Evolutionary conservation across 164 flowering plant genomes (phyloP).

Genomic region (Stephania japonica): DNA sequence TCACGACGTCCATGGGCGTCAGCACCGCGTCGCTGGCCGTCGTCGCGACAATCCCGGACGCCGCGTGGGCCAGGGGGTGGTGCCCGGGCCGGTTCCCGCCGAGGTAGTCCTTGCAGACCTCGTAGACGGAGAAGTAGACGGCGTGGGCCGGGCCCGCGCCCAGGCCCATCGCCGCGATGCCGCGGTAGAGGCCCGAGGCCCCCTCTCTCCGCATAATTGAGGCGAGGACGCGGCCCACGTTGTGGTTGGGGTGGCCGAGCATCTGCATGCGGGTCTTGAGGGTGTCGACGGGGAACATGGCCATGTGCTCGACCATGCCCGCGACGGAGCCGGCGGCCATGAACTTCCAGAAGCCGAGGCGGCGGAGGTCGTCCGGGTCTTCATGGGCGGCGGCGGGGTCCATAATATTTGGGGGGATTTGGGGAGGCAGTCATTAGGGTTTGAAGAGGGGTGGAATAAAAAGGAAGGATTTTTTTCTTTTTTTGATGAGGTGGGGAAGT

Average conservation of each 20-base stretch:
- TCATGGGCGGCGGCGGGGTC: neutral
- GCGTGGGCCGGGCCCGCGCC: slow-evolving; percentile 93
- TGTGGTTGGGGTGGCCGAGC: slow-evolving; percentile 16
- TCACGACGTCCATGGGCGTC: slow-evolving; percentile 30
- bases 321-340: slow-evolving; percentile 53
- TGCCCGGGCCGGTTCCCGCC: slow-evolving; percentile 23
- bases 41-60: slow-evolving; percentile 22
- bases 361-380: slow-evolving; percentile 14
- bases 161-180: slow-evolving; percentile 73
- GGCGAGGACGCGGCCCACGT: slow-evolving; percentile 12
- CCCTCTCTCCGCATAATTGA: slow-evolving; percentile 43
- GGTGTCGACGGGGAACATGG: slow-evolving; percentile 46
- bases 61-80: slow-evolving; percentile 22
- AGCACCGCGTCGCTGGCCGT: slow-evolving; percentile 25
- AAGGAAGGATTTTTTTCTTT: too few relatives aligned
- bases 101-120: slow-evolving; percentile 19
- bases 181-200: slow-evolving; percentile 56
- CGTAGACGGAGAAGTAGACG: slow-evolving; percentile 67
- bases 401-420: neutral
- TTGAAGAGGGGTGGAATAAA: neutral
- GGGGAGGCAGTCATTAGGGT: slow-evolving; percentile 5
- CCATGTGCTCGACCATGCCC: slow-evolving; percentile 48
- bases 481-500: neutral
- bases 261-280: slow-evolving; percentile 41
- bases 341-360: slow-evolving; percentile 40